Percentiles rank a stretch among this genome's conserved stretches.
Evolutionary conservation across 805 yeast genomes (phyloP).

Genomic region (Lipomyces oligophaga): DNA sequence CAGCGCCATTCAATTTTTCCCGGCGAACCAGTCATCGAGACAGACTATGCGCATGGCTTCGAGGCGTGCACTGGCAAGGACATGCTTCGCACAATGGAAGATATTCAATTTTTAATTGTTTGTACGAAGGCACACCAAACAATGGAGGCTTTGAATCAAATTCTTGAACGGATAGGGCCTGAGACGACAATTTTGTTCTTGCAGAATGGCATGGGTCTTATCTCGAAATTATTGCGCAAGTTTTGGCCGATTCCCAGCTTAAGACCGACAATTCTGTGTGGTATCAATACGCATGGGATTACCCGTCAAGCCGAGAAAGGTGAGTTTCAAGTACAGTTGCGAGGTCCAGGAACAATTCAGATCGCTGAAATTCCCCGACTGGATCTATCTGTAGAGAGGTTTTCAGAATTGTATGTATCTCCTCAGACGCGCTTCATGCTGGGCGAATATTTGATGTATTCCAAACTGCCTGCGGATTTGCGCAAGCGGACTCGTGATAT

Average conservation of each 20-base stretch:
- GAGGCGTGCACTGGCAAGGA: conserved; percentile 9
- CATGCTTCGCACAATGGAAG: conserved; percentile 40
- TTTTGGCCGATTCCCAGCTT: conserved; percentile 50
- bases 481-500: no score
- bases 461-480: no score
- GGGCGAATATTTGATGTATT: no score
- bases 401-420: not conserved
- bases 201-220: conserved; percentile 84
- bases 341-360: conserved; percentile 64
- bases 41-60: not conserved
- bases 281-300: conserved; percentile 79
- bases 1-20: not conserved
- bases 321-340: conserved; percentile 57
- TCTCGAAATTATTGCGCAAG: conserved; percentile 46
- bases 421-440: not conserved
- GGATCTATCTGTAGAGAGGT: not conserved
- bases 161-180: conserved; percentile 3
- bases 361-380: conserved; percentile 54
- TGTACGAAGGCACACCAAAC: conserved; percentile 82
- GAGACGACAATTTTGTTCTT: conserved; percentile 46
- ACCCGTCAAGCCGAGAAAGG: conserved; percentile 32
- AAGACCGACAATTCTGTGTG: conserved; percentile 64
- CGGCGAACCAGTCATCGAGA: not conserved
- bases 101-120: conserved; percentile 65
- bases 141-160: conserved; percentile 43